Evolutionary conservation across 1,139 yeast species (phyloP).

Genomic region (Kazachstania sp.): DNA sequence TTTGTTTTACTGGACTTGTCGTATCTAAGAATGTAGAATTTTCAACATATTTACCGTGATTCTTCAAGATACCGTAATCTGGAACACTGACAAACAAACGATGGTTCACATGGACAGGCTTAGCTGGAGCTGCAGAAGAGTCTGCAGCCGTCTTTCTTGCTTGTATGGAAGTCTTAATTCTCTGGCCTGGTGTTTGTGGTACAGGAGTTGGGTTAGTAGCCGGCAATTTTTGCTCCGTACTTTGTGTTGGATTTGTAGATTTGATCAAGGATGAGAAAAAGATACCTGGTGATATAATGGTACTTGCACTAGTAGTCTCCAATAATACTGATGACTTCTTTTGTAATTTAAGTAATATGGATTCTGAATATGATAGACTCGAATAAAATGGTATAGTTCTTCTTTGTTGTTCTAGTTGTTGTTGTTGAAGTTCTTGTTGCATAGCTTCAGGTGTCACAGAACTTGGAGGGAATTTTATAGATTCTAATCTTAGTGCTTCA

Average conservation of each 20-base stretch:
- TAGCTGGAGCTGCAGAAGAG: not conserved
- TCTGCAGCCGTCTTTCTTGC: not conserved
- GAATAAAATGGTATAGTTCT: conserved; percentile 27
- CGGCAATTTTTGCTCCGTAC: conserved; percentile 3
- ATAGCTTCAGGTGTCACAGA: conserved; percentile 51
- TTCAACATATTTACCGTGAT: conserved; percentile 62
- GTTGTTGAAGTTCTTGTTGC: conserved; percentile 35
- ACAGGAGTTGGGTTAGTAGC: not conserved
- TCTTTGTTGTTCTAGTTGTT: conserved; percentile 35
- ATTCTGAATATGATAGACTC: conserved; percentile 24
- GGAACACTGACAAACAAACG: conserved; percentile 68
- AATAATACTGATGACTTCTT: conserved; percentile 37
- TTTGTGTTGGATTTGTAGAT: conserved; percentile 14
- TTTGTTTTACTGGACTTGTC: conserved; percentile 61
- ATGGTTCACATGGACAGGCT: conserved; percentile 16
- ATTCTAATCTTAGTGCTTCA: conserved; percentile 41
- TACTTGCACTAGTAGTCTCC: conserved; percentile 37
- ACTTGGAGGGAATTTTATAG: conserved; percentile 69
- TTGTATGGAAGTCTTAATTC: not conserved
- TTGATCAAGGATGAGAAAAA: conserved; percentile 47
- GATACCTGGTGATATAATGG: conserved; percentile 74
- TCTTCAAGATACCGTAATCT: conserved; percentile 74
- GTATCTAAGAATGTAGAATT: conserved; percentile 69
- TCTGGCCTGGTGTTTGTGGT: not conserved
- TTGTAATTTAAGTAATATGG: conserved; percentile 33